phyloP scores from a whole-genome alignment of 2,329 filamentous ascomycete genomes.

The Ramularia collo-cygni region DNA sequence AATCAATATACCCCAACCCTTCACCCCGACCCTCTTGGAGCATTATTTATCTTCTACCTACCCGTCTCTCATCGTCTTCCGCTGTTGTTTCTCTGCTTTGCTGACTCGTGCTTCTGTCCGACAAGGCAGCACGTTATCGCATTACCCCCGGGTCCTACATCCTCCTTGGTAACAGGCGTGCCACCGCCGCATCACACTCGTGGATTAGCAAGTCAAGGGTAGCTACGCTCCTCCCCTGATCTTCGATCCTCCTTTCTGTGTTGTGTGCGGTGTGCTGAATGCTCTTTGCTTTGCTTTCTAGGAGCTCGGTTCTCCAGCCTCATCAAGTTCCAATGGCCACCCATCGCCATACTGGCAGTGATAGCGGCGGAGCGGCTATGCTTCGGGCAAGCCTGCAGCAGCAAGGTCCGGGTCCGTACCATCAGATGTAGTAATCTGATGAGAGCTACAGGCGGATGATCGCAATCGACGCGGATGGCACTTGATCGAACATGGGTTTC shows the following conservation, averaged over 20 bases:
- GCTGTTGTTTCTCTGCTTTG: constrained; percentile 7
- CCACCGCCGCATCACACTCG: constrained; percentile 1
- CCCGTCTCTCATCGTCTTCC: constrained; percentile 7
- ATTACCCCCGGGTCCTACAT: too few species aligned
- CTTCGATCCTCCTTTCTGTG: not conserved
- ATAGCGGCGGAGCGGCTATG: not conserved
- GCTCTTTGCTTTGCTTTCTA: too few species aligned
- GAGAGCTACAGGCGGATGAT: too few species aligned
- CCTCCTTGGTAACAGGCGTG: constrained; percentile 2
- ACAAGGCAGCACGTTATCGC: constrained; percentile 2
- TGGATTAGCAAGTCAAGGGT: constrained; percentile 11
- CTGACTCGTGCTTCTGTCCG: constrained; percentile 7
- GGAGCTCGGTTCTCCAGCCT: not conserved
- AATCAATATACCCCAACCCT: constrained; percentile 15
- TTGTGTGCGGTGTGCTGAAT: not conserved
- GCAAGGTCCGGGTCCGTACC: too few species aligned
- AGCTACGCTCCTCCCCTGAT: not conserved
- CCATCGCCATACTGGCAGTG: not conserved
- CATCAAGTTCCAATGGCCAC: not conserved
- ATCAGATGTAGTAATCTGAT: too few species aligned
- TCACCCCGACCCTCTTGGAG: constrained; percentile 10
- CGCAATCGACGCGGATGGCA: too few species aligned
- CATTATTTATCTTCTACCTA: constrained; percentile 14
- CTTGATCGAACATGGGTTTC: too few species aligned
- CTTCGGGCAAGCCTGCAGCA: not conserved